Conservation (phyloP, 2,329 filamentous ascomycete species). For the Epichloe amarillans region DNA sequence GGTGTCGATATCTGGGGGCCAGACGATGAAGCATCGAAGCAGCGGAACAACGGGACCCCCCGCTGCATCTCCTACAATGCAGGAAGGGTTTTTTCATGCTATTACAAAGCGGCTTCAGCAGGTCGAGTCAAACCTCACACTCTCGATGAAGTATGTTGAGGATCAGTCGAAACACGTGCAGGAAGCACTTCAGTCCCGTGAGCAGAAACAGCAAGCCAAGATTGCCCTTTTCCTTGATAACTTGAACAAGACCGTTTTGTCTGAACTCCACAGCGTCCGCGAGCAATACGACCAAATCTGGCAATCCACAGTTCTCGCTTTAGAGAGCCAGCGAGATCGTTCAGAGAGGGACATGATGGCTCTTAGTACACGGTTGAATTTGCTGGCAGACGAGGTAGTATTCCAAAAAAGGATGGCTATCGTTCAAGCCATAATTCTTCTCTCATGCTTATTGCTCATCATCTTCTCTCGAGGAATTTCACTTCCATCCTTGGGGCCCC, state of each 20-base stretch:
- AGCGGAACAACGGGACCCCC: conserved; percentile 15
- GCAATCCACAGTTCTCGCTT: conserved; percentile 86
- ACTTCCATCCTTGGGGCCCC: conserved; percentile 18
- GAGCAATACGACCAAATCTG: conserved; percentile 91
- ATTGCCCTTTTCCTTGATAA: conserved; percentile 68
- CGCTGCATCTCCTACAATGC: conserved; percentile 58
- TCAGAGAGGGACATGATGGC: conserved; percentile 74
- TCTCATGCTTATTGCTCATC: conserved; percentile 76
- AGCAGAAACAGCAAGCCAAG: conserved; percentile 76
- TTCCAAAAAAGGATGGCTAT: conserved; percentile 88
- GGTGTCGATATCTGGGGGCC: conserved; percentile 5
- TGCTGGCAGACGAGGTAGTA: conserved; percentile 85
- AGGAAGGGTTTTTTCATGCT: conserved; percentile 98
- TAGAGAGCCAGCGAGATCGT: conserved; percentile 78
- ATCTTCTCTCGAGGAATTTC: conserved; percentile 55
- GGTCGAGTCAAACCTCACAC: conserved; percentile 81
- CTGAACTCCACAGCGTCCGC: conserved; percentile 64
- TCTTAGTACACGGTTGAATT: conserved; percentile 63
- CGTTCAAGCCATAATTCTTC: conserved; percentile 73
- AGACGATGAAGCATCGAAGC: conserved; percentile 15
- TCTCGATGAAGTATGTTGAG: conserved; percentile 92
- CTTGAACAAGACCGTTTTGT: conserved; percentile 77
- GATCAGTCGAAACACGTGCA: conserved; percentile 85
- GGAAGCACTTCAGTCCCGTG: conserved; percentile 73
- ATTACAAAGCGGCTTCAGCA: conserved; percentile 85